Base-by-base conservation (phyloP, 2,329 filamentous ascomycete genomes). In the Talaromyces sp. region DNA sequence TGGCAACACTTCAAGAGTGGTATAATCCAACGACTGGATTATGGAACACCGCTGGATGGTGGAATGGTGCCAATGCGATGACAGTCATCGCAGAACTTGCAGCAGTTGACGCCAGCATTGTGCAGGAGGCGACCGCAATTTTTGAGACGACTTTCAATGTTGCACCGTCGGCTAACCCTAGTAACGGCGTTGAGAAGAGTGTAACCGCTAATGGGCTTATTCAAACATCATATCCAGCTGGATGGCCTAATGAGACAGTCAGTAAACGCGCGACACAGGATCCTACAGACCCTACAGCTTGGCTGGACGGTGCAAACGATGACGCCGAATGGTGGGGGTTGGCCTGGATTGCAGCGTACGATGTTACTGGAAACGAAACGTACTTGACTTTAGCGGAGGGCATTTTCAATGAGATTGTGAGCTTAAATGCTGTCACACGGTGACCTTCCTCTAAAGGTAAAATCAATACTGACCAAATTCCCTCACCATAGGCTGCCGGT, bases 271-370 rank as follows among this genome's bases (percentile, higher is more conserved):
- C 58, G 14, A 22, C 27, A 19, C n/a, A 19, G 47, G 59, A 65
- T 37, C 35, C 64, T 16, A 59, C 50, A 31, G 43, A 62, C 22
- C 41, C 64, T 47, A 37, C 59, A 41, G 37, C 35, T 8, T 65
- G 64, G 64, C 50, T 60, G 11, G 64, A 61, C 10, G 41, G 50
- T 4, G 41, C 64, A 33, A 85, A 85, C 69, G 84, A 86, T 61
- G 84, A 86, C 65, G 82, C 85, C 66, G 81, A 78, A 1, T 83
- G 82, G 81, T 83, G 83, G 83, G 82, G 81, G 3, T 71, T 86
- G 8, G 84, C 78, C 24, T 85, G 83, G 83, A 80, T 86, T 68
- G 79, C 77, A 2, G 83, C 81, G n/a, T 86, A 85, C 72, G 84
- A 86, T 68, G 72, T 84, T 4, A 85, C 83, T 0, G 70, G 73